Evolutionary conservation across 2,329 filamentous ascomycete species (phyloP), one percentile per base, ranked within the genome.

Genomic region (Diaporthe sp.): DNA sequence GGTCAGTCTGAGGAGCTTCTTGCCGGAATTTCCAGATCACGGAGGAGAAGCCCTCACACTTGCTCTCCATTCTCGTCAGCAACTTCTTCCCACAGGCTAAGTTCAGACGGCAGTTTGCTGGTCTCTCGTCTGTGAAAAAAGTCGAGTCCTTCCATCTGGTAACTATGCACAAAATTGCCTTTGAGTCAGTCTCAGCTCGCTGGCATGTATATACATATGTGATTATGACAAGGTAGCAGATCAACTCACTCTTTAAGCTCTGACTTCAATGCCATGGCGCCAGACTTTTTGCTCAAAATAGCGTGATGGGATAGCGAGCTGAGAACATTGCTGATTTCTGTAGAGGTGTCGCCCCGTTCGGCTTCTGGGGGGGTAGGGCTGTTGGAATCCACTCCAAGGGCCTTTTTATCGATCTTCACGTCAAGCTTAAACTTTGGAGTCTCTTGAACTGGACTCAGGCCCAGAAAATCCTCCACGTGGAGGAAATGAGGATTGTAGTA

Each of bases 71-170:
- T 45, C 19, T 47, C 60, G 33, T 47, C 25, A 25, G 1, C 25
- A 8, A 13, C 60, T 13, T 22, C n/a, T 33, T 22, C 40, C 60
- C 60, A 64, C 5, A 64, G 19, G 4, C 2, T 64, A 2, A 64
- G 40, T 22, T 47, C 60, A 33, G 40, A 40, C 17, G 40, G 60
- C 8, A 64, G 19, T 8, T 9, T 4, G 6, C 40, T 40, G 4
- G 10, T 47, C 60, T 64, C 60, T 6, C 40, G 60, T n/a, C 10
- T n/a, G 10, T 12, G 12, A 4, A 64, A 10, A 17, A 64, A 64
- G 10, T 64, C 60, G 1, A 47, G 60, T 8, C 40, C 60, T 47
- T 64, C 60, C 60, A 64, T 64, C 10, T 64, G 60, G 28, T 64
- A 47, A 25, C 60, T 64, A 9, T 2, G 4, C 5, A 9, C 1